Base-by-base conservation (phyloP, 2,329 filamentous ascomycete genomes). In the Ophiostoma ips region DNA sequence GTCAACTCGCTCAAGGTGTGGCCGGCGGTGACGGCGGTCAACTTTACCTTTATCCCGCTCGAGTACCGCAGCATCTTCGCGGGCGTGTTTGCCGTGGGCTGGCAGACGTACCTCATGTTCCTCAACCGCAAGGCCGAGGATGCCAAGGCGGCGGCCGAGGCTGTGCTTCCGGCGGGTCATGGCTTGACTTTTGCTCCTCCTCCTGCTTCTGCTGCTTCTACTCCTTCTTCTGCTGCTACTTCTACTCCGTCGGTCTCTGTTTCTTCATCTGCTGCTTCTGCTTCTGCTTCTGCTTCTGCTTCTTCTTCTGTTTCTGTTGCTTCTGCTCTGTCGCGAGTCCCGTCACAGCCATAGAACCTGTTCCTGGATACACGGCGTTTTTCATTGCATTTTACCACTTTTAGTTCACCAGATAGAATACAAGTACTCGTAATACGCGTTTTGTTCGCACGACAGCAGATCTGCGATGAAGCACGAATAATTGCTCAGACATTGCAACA, bases 81-180 rank as follows among this genome's bases (percentile, higher is more conserved):
- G 0, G 87, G 85, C 1, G 68, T 83, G 7, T 75, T 94, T 56
- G 86, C 87, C 1, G 83, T 95, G 48, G 85, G 84, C 0, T 95
- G 89, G 89, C 89, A 95, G 73, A 88, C 87, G 1, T 95, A 95
- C 70, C 61, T 95, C 58, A 86, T 81, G 57, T 84, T 80, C 64
- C 65, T 94, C 60, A 94, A 94, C 59, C 75, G 83, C 59, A 70
- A 71, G 54, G 86, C 85, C 2, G 86, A 87, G 63, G 69, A 70
- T 46, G 68, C 72, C 57, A 74, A 77, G 55, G 68, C 38, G 8
- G 48, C 44, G 10, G 49, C 53, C 9, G 33, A 12, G 33, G 5
- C 33, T 15, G 33, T 34, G 5, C 11, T 34, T 28, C 24, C 24
- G 24, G n/a, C n/a, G n/a, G n/a, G n/a, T n/a, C n/a, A n/a, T n/a